These are phyloP conservation scores for Crithidia sp. DNA, from an alignment of 208 protist genomes.

Conservation along the genomic window DNA sequence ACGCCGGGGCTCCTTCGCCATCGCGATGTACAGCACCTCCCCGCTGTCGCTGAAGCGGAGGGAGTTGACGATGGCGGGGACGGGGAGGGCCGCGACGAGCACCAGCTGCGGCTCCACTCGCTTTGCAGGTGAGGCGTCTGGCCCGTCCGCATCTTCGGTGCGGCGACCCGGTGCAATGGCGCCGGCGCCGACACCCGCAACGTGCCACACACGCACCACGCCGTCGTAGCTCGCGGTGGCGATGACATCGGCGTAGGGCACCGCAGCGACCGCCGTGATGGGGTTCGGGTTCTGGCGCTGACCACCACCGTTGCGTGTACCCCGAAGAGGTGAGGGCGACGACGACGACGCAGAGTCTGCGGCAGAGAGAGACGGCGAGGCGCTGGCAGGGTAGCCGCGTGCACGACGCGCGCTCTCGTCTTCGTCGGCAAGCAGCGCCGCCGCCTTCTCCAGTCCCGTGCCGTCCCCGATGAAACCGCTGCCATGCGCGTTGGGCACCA, in stretches of 20 bases:
- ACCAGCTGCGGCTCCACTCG: slow-evolving; percentile 38
- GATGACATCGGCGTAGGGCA: slow-evolving; percentile 84
- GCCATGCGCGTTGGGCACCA: slow-evolving; percentile 75
- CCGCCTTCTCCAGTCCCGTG: slow-evolving; percentile 83
- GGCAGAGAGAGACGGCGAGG: not conserved
- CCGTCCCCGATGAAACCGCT: slow-evolving; percentile 83
- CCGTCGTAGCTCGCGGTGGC: slow-evolving; percentile 90
- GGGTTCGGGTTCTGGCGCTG: slow-evolving; percentile 64
- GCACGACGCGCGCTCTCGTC: slow-evolving; percentile 9
- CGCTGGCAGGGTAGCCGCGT: not conserved
- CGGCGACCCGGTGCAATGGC: slow-evolving; percentile 22
- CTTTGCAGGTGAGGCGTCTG: not conserved
- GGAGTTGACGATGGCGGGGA: slow-evolving; percentile 76
- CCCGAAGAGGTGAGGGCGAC: not conserved
- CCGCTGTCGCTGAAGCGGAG: slow-evolving; percentile 67
- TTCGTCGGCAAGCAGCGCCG: slow-evolving; percentile 37
- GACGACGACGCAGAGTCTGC: slow-evolving; percentile 6
- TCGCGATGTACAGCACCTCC: slow-evolving; percentile 58
- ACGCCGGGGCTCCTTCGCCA: slow-evolving; percentile 80
- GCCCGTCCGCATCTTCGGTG: slow-evolving; percentile 10
- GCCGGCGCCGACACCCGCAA: slow-evolving; percentile 33
- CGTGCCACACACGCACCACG: slow-evolving; percentile 83
- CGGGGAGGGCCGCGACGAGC: slow-evolving; percentile 66
- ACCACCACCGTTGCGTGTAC: not conserved
- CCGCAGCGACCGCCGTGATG: slow-evolving; percentile 83